Conservation (phyloP, 306 rosid species). For the Lagenaria siceraria region DNA sequence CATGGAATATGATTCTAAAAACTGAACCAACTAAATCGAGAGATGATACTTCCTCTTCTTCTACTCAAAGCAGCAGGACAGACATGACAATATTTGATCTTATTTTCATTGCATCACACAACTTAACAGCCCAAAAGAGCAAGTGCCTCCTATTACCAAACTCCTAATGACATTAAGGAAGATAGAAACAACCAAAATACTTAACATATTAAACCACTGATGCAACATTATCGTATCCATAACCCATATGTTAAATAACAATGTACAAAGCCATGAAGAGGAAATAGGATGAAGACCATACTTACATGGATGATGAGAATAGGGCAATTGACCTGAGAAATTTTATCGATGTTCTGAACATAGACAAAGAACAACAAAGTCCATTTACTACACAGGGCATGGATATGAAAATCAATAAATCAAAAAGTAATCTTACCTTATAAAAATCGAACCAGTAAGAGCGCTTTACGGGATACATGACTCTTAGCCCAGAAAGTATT, state of each 20-base stretch:
- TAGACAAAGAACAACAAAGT: constrained; percentile 6
- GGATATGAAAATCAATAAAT: constrained; percentile 3
- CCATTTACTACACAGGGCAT: not conserved
- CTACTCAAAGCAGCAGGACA: not conserved
- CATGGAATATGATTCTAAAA: not conserved
- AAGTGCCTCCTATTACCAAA: not conserved
- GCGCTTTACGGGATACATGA: constrained; percentile 65
- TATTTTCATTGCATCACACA: not conserved
- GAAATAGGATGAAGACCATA: constrained; percentile 9
- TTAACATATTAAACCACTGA: not conserved
- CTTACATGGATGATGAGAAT: constrained; percentile 69
- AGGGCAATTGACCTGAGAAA: constrained; percentile 47
- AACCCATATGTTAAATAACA: not conserved
- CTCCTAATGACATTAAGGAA: not conserved
- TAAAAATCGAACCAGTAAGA: constrained; percentile 61
- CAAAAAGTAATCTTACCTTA: constrained; percentile 24
- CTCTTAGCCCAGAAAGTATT: constrained; percentile 62
- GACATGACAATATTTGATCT: not conserved
- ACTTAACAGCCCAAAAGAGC: not conserved
- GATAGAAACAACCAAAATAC: not conserved
- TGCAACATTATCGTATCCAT: not conserved
- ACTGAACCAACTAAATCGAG: not conserved
- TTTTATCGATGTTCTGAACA: constrained; percentile 55
- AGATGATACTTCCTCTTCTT: not conserved
- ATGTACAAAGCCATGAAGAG: not conserved